Percentiles rank a stretch among this genome's conserved stretches.
phyloP scores from a whole-genome alignment of 805 yeast species.

The Ogataea polymorpha region DNA sequence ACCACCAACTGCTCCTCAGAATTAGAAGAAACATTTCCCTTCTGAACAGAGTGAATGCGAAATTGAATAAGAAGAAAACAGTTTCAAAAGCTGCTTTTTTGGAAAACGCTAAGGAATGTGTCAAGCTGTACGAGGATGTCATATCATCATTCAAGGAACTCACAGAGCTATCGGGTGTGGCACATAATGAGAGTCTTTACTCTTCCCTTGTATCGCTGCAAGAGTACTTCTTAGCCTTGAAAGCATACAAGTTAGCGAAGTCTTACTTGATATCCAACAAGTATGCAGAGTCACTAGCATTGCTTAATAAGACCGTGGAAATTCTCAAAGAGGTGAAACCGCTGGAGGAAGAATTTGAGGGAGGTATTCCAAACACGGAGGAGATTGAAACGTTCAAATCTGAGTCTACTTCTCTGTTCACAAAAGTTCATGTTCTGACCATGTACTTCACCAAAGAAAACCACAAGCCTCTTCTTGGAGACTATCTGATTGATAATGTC shows the following conservation, averaged over 20 bases:
- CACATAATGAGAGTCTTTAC: slow-evolving; percentile 71
- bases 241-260: slow-evolving; percentile 43
- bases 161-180: slow-evolving; percentile 87
- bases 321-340: slow-evolving; percentile 8
- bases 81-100: slow-evolving; percentile 26
- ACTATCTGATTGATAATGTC: slow-evolving; percentile 30
- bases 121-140: slow-evolving; percentile 50
- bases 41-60: slow-evolving; percentile 32
- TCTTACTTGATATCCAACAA: slow-evolving; percentile 40
- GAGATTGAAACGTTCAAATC: slow-evolving; percentile 28
- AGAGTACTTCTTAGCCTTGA: slow-evolving; percentile 44
- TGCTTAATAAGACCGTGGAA: slow-evolving; percentile 35
- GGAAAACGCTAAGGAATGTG: slow-evolving; percentile 38
- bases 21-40: slow-evolving; percentile 67
- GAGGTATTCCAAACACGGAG: slow-evolving; percentile 38
- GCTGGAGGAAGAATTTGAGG: slow-evolving; percentile 36
- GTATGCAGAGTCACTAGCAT: slow-evolving; percentile 46
- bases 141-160: slow-evolving; percentile 53
- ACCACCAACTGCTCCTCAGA: slow-evolving; percentile 60
- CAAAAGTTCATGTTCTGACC: slow-evolving; percentile 45
- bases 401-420: slow-evolving; percentile 19
- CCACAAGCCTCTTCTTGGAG: slow-evolving; percentile 7
- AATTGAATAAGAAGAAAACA: slow-evolving; percentile 18
- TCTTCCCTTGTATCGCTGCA: slow-evolving; percentile 50
- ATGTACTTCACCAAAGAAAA: slow-evolving; percentile 35